Base-by-base conservation (phyloP, 495 filamentous ascomycete species). In the Aspergillus bertholletiae region DNA sequence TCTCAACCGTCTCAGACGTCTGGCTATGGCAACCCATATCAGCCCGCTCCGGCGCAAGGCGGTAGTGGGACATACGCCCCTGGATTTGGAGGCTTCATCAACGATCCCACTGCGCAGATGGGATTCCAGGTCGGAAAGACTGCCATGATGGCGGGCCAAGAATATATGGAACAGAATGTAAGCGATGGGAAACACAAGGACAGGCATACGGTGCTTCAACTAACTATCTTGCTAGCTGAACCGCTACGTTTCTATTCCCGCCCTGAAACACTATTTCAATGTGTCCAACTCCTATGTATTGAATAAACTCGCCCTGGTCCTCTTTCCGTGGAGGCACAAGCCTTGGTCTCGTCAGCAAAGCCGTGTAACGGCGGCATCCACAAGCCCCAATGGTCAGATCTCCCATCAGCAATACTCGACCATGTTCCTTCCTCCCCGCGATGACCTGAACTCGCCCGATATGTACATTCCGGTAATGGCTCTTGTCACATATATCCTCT, bases 251-350 rank as follows among this genome's bases (percentile, higher is more conserved):
- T 94, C 89, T 67, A 87, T 96, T 62, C 85, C 89, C 20, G 88
- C 86, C 23, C 83, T 96, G n/a, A 97, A 93, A 71, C 91, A 96
- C 70, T 97, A 97, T 75, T 98, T 96, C 77, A 92, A 90, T 70
- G 94, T 98, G 59, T 92, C 91, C 63, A 97, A 96, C 78, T 86
- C 80, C 63, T 94, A 94, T 69, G 88, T 94, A 63, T 73, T 92
- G 65, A 87, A 82, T 70, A 94, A 93, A 68, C 78, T 94, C 48
- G 83, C 84, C 60, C 82, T 99, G 34, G 90, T 99, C 41, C 85
- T 99, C 54, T 97, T 97, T 70, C 94, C 94, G 23, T 99, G 93
- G 92, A 79, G 92, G 53, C 94, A 99, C 73, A 90, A 92, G 65
- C 92, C 92, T 17, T 99, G 94, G 94, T 94, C 91, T 51, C 85